These are phyloP conservation scores for Tuber melanosporum DNA, from an alignment of 495 filamentous ascomycete genomes.

Conservation along the genomic window DNA sequence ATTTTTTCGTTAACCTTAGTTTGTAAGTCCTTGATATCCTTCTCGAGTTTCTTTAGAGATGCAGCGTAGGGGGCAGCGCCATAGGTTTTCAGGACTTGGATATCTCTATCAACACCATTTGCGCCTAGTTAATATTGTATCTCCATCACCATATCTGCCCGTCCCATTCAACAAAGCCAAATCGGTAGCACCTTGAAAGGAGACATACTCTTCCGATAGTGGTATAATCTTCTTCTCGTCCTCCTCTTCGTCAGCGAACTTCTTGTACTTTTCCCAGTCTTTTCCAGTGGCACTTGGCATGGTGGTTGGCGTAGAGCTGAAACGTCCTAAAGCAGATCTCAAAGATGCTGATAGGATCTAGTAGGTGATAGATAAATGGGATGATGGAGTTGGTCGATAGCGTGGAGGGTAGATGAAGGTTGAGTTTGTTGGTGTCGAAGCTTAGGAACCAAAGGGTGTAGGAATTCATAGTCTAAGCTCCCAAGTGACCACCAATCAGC, in stretches of 20 bases:
- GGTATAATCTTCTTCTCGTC: constrained; percentile 99
- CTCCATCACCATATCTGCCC: constrained; percentile 10
- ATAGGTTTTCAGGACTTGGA: constrained; percentile 98
- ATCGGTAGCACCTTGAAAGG: constrained; percentile 4
- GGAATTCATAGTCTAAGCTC: constrained; percentile 20
- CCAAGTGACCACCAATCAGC: constrained; percentile 19
- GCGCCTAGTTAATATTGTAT: constrained; percentile 11
- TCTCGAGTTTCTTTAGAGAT: constrained; percentile 87
- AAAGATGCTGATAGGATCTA: background rate
- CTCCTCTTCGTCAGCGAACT: constrained; percentile 89
- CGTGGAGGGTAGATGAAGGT: background rate
- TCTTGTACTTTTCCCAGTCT: constrained; percentile 99
- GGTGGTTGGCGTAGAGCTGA: constrained; percentile 1
- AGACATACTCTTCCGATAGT: constrained; percentile 81
- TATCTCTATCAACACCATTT: constrained; percentile 61
- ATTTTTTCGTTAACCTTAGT: constrained; percentile 97
- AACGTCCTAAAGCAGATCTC: background rate
- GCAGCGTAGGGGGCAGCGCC: constrained; percentile 92
- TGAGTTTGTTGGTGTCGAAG: constrained; percentile 15
- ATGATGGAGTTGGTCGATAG: constrained; percentile 7
- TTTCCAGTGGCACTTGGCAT: constrained; percentile 83
- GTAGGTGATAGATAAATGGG: constrained; percentile 4
- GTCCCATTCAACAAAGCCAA: constrained; percentile 6
- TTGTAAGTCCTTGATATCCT: constrained; percentile 97
- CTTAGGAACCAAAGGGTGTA: constrained; percentile 7